Percentiles rank a stretch among this genome's conserved stretches.
Evolutionary conservation across 2,329 filamentous ascomycete species (phyloP).

Genomic region (Exophiala sp.): DNA sequence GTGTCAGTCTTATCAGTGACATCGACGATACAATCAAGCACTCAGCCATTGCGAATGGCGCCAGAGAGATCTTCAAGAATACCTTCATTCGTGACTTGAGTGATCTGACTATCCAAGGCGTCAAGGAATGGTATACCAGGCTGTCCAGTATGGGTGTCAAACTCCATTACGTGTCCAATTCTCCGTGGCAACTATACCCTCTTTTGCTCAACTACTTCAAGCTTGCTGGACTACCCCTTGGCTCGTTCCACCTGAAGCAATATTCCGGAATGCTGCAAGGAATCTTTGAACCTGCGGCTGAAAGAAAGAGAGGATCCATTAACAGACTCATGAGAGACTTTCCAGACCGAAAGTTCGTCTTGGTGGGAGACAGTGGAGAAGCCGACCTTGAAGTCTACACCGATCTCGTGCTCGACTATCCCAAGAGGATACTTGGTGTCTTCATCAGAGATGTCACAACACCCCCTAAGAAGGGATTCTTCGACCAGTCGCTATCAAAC

Average conservation of each 20-base stretch:
- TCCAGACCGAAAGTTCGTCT: constrained; percentile 79
- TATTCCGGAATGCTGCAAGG: constrained; percentile 97
- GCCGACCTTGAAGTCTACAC: constrained; percentile 97
- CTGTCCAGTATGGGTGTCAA: constrained; percentile 77
- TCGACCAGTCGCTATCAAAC: constrained; percentile 60
- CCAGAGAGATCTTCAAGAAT: constrained; percentile 93
- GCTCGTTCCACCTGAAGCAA: constrained; percentile 92
- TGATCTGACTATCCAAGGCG: constrained; percentile 80
- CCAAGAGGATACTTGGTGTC: constrained; percentile 75
- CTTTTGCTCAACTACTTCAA: constrained; percentile 83
- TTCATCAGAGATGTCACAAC: constrained; percentile 97
- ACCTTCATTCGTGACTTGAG: constrained; percentile 84
- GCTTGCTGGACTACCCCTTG: constrained; percentile 72
- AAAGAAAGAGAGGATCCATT: constrained; percentile 84
- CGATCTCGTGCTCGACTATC: constrained; percentile 80
- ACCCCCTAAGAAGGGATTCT: constrained; percentile 68
- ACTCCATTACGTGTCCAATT: constrained; percentile 98
- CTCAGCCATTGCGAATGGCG: constrained; percentile 81
- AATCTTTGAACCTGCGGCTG: constrained; percentile 95
- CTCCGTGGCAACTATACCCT: constrained; percentile 95
- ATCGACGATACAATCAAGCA: constrained; percentile 98
- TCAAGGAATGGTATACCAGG: constrained; percentile 80
- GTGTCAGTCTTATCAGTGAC: constrained; percentile 92
- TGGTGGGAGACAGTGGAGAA: constrained; percentile 94
- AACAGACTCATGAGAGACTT: constrained; percentile 86